Conservation (phyloP, 208 protist species). For the Leishmania gerbilli region DNA sequence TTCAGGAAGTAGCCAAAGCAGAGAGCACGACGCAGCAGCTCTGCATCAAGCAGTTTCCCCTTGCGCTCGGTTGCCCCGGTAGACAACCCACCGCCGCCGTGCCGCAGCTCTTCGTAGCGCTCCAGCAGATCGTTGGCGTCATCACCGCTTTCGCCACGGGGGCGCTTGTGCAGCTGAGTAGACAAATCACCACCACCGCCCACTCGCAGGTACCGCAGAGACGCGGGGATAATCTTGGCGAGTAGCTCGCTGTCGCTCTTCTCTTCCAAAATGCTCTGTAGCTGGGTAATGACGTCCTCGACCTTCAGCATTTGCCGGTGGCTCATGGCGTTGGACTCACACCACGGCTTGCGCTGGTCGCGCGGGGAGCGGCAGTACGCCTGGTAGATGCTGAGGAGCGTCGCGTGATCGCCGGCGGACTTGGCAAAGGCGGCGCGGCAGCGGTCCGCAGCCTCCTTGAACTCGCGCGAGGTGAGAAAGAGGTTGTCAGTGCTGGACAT, state of each 20-base stretch:
- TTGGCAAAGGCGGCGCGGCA: conserved; percentile 74
- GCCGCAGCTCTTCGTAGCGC: conserved; percentile 24
- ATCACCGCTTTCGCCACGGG: background rate
- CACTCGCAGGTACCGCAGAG: conserved; percentile 20
- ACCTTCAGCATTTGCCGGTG: conserved; percentile 86
- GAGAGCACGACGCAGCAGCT: conserved; percentile 76
- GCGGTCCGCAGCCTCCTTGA: conserved; percentile 74
- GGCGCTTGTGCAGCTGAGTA: conserved; percentile 15
- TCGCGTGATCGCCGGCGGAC: conserved; percentile 88
- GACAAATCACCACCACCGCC: background rate
- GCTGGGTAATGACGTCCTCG: conserved; percentile 84
- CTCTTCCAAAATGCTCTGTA: conserved; percentile 65
- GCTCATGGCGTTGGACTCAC: conserved; percentile 80
- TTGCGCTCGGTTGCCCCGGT: background rate
- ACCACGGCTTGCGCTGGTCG: conserved; percentile 77
- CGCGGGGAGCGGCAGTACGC: conserved; percentile 66
- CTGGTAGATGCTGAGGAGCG: conserved; percentile 81
- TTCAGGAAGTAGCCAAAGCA: conserved; percentile 90
- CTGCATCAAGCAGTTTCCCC: conserved; percentile 57
- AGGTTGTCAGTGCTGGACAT: conserved; percentile 92
- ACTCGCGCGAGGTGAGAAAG: conserved; percentile 75
- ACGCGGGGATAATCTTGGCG: conserved; percentile 36
- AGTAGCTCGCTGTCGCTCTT: conserved; percentile 58
- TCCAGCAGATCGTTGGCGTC: conserved; percentile 37
- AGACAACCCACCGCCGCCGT: conserved; percentile 13